Base-by-base conservation (phyloP, 2,329 filamentous ascomycete genomes). In the Metarhizium humberi region DNA sequence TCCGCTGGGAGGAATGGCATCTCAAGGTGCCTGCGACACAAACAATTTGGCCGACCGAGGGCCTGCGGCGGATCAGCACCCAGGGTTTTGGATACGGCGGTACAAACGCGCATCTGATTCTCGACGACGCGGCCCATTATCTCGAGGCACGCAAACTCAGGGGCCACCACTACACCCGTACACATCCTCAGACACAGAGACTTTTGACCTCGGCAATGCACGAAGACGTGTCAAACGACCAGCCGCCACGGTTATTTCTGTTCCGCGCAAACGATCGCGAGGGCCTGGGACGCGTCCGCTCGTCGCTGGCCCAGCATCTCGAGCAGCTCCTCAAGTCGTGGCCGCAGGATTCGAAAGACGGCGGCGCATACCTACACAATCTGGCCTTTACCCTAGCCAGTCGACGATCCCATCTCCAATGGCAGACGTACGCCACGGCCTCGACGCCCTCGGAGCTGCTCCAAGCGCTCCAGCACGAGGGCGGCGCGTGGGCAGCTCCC, bases 381-480 rank as follows among this genome's bases (percentile, higher is more conserved):
- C 61, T 79, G 20, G 74, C 76, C 4, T 78, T 78, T 58, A 79
- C 76, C 0, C 63, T 79, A 1, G 71, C 73, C 13, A 70, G 77
- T 59, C 67, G 75, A 14, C 67, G 76, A 34, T 74, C 75, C 1
- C 65, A 73, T 25, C 63, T 77, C 20, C 69, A 71, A 45, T 77
- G 71, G 68, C 68, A 75, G 29, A 69, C 72, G 2, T 74, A 75
- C 3, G 66, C 78, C 10, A 66, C 73, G 0, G 74, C 74, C 0
- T 64, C 68, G 3, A 71, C 73, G 48, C 76, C 71, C 0, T 73
- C 74, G 52, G 73, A 77, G 57, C 64, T 79, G 6, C 71, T 75
- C 36, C 69, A 74, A 50, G 66, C 68, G 4, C 69, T 78, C 42
- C 76, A 76, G 56, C 65, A 67, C 46, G 14, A 16, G 10, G 38